These are phyloP conservation scores for Hypoxylon subgilvum DNA, from an alignment of 495 filamentous ascomycete species.

Conservation along the genomic window DNA sequence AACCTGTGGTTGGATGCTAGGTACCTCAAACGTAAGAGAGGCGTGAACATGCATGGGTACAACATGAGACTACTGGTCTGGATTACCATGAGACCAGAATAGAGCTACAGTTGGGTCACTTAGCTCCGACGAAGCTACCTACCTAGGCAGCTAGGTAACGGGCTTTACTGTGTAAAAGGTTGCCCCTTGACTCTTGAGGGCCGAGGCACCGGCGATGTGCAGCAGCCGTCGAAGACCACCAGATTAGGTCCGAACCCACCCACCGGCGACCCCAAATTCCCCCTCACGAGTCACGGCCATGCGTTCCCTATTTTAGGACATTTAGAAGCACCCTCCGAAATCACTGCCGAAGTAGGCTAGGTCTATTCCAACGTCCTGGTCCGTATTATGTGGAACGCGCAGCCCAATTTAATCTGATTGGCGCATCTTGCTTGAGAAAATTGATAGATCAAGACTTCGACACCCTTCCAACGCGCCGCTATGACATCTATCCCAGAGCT, in stretches of 20 bases:
- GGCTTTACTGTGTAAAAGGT: too few species aligned
- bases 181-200: conserved; percentile 3
- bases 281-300: conserved; percentile 29
- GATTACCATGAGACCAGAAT: conserved; percentile 1
- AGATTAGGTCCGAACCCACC: conserved; percentile 19
- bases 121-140: conserved; percentile 4
- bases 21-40: neutral
- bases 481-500: conserved; percentile 11
- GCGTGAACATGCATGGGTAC: neutral
- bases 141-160: too few species aligned
- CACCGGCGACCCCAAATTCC: conserved; percentile 14
- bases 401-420: conserved; percentile 12
- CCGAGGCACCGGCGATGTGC: neutral
- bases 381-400: conserved; percentile 18
- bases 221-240: conserved; percentile 2
- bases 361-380: conserved; percentile 14
- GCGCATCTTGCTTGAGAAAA: conserved; percentile 1
- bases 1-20: conserved; percentile 8
- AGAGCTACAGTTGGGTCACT: neutral
- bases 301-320: conserved; percentile 37
- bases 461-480: neutral
- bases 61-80: conserved; percentile 4
- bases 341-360: conserved; percentile 33
- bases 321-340: conserved; percentile 29
- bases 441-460: conserved; percentile 9